Percentiles rank a stretch among this genome's conserved stretches.
These are phyloP conservation scores for Phlyctochytrium planicorne DNA, from an alignment of 192 early-diverging fungal species.

Conservation along the genomic window DNA sequence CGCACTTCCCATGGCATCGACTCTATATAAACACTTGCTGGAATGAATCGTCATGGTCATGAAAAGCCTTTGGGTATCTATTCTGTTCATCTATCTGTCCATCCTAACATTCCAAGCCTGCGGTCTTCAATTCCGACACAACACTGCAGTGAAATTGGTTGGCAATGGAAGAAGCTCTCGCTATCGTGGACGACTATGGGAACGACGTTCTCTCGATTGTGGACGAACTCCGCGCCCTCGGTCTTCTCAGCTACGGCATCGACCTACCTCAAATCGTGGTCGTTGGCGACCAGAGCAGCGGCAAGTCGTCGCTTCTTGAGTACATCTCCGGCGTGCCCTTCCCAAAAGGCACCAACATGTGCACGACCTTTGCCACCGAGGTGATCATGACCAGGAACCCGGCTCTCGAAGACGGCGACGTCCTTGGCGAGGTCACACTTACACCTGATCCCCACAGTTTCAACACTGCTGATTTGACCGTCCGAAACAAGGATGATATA, in stretches of 20 bases:
- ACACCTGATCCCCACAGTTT: not conserved
- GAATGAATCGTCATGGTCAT: too few species aligned
- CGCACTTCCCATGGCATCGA: too few species aligned
- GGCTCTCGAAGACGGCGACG: not conserved
- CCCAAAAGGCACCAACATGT: conserved; percentile 14
- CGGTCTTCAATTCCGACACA: too few species aligned
- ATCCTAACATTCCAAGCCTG: too few species aligned
- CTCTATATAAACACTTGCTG: too few species aligned
- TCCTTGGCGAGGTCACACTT: not conserved
- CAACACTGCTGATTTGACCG: too few species aligned
- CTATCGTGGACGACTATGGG: too few species aligned
- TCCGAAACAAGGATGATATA: not conserved
- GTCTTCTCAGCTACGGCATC: conserved; percentile 24
- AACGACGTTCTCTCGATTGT: not conserved
- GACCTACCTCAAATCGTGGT: conserved; percentile 48
- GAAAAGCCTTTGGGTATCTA: too few species aligned
- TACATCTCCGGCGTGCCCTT: conserved; percentile 29
- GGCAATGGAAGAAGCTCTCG: too few species aligned
- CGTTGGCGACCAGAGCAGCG: conserved; percentile 51
- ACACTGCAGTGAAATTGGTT: too few species aligned
- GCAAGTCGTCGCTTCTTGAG: conserved; percentile 58
- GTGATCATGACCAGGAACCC: conserved; percentile 26
- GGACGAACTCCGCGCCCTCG: conserved; percentile 4
- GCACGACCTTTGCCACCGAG: conserved; percentile 7
- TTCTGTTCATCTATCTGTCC: too few species aligned